Evolutionary conservation across 495 filamentous ascomycete species (phyloP).

Genomic region (Penicillium odoratum): DNA sequence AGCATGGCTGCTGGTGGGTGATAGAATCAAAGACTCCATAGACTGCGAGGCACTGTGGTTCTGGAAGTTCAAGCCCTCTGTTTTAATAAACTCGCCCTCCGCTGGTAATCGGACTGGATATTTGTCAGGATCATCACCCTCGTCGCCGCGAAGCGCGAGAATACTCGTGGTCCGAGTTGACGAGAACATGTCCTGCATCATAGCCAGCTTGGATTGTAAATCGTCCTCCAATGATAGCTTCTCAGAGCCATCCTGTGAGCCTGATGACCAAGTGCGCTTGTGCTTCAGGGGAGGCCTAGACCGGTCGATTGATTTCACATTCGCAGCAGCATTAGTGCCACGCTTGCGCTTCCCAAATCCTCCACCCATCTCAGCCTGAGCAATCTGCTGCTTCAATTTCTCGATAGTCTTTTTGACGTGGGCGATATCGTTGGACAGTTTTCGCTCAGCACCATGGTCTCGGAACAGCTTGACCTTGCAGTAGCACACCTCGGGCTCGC

Average conservation of each 20-base stretch:
- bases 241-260: slow-evolving; percentile 72
- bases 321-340: slow-evolving; percentile 53
- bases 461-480: slow-evolving; percentile 95
- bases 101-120: slow-evolving; percentile 77
- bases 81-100: slow-evolving; percentile 61
- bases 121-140: slow-evolving; percentile 84
- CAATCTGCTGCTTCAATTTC: slow-evolving; percentile 85
- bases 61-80: slow-evolving; percentile 53
- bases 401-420: slow-evolving; percentile 93
- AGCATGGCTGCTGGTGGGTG: slow-evolving; percentile 58
- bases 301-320: slow-evolving; percentile 44
- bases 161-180: slow-evolving; percentile 85
- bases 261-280: slow-evolving; percentile 93
- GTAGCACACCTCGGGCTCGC: slow-evolving; percentile 71
- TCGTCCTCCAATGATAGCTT: slow-evolving; percentile 81
- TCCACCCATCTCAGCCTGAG: slow-evolving; percentile 81
- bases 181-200: slow-evolving; percentile 93
- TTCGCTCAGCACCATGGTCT: slow-evolving; percentile 91
- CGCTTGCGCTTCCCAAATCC: slow-evolving; percentile 89
- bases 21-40: slow-evolving; percentile 56
- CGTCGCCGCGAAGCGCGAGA: slow-evolving; percentile 78
- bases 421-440: slow-evolving; percentile 84
- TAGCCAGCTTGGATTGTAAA: slow-evolving; percentile 77
- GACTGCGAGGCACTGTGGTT: slow-evolving; percentile 56
- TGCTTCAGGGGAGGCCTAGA: slow-evolving; percentile 78